A percentile compares a stretch with the other conserved stretches of the same genome.
phyloP scores from a whole-genome alignment of 768 basidiomycete genomes.

The Cystoderma amianthinum region DNA sequence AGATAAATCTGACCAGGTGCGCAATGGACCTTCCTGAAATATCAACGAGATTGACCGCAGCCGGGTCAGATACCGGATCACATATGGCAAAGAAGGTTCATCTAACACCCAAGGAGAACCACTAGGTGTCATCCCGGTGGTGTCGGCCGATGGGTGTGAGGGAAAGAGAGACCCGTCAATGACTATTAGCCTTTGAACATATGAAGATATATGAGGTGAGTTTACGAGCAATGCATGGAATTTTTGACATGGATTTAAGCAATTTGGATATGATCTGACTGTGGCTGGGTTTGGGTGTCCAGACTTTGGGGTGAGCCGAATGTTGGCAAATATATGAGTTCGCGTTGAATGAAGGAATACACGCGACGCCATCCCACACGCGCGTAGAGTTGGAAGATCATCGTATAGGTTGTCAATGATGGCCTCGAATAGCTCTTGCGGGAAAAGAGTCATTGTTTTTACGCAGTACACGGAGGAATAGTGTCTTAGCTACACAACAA shows the following conservation, averaged over 20 bases:
- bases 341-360: background rate
- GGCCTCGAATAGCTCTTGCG: background rate
- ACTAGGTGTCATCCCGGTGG: background rate
- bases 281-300: background rate
- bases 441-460: background rate
- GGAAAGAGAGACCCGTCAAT: background rate
- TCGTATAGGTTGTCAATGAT: background rate
- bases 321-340: background rate
- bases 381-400: background rate
- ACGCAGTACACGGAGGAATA: background rate
- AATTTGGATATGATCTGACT: background rate
- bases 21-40: background rate
- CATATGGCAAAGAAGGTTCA: background rate
- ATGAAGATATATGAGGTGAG: background rate
- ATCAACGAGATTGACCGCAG: background rate
- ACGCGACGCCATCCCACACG: background rate
- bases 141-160: background rate
- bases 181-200: background rate
- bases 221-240: background rate
- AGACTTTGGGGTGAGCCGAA: background rate
- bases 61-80: background rate
- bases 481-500: background rate
- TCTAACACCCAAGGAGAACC: constrained; percentile 1
- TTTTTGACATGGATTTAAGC: background rate
- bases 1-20: background rate